phyloP scores from a whole-genome alignment of 108 stramenopile genomes.

The Nitzschia sp. region DNA sequence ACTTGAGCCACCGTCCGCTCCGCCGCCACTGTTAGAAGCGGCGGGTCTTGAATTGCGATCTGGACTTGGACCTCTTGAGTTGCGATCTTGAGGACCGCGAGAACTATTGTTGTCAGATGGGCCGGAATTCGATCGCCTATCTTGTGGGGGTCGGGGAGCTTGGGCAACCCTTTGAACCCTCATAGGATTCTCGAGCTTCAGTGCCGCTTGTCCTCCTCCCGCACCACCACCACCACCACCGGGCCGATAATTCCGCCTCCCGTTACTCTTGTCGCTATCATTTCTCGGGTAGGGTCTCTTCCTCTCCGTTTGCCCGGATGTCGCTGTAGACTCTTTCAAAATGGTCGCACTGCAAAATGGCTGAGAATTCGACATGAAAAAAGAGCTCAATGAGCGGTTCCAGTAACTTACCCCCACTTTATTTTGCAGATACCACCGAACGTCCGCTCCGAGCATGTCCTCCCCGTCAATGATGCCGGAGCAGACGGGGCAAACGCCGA shows the following conservation, averaged over 20 bases:
- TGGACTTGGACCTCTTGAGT: background rate
- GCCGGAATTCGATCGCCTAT: conserved; percentile 31
- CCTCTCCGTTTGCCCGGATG: conserved; percentile 2
- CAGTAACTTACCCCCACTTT: background rate
- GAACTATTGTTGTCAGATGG: conserved; percentile 6
- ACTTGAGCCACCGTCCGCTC: too few relatives aligned
- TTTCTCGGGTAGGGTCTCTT: background rate
- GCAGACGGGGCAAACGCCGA: conserved; percentile 1
- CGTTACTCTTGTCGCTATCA: background rate
- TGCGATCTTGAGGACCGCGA: background rate
- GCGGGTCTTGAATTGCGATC: conserved; percentile 11
- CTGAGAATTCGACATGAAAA: background rate
- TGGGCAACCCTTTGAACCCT: conserved; percentile 51
- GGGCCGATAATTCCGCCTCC: background rate
- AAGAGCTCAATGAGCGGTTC: too few relatives aligned
- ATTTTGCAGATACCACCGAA: background rate
- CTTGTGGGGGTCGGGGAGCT: conserved; percentile 15
- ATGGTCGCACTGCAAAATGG: background rate
- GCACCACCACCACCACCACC: conserved; percentile 34
- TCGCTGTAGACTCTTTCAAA: conserved; percentile 12
- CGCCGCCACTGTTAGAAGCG: background rate
- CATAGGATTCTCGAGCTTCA: conserved; percentile 78
- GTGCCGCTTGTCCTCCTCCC: conserved; percentile 48
- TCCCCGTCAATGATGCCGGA: background rate
- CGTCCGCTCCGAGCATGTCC: background rate